Conservation (phyloP, 2,329 filamentous ascomycete species). For the Trichophyton schoenleinii region DNA sequence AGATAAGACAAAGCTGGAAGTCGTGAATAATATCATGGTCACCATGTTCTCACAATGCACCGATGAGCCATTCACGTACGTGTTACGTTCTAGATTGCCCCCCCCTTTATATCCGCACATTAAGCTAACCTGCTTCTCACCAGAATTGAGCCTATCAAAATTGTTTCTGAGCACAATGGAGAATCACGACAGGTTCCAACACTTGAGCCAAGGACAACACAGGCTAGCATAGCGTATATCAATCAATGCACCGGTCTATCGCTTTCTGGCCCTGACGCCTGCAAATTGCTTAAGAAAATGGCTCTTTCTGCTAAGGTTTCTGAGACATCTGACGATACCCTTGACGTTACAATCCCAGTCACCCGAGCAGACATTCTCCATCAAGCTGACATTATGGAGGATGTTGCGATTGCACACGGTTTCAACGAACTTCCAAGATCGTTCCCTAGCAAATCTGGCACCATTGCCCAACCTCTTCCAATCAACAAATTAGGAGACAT, state of each 20-base stretch:
- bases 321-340: conserved; percentile 51
- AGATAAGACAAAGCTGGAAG: conserved; percentile 89
- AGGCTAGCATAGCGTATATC: conserved; percentile 84
- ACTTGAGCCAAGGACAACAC: conserved; percentile 60
- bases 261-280: conserved; percentile 62
- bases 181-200: conserved; percentile 71
- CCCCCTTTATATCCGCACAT: neutral
- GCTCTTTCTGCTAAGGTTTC: conserved; percentile 71
- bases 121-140: neutral
- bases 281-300: conserved; percentile 76
- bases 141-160: conserved; percentile 75
- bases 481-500: conserved; percentile 96
- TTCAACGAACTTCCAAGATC: conserved; percentile 90
- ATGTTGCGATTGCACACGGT: conserved; percentile 89
- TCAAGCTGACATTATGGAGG: conserved; percentile 97
- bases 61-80: conserved; percentile 64
- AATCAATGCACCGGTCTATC: conserved; percentile 80
- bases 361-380: conserved; percentile 92
- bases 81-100: neutral
- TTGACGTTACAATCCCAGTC: conserved; percentile 73
- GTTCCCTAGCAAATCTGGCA: conserved; percentile 74
- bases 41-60: conserved; percentile 96
- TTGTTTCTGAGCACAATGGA: conserved; percentile 82
- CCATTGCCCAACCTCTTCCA: conserved; percentile 70
- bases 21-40: conserved; percentile 89